Base-by-base conservation (phyloP, 169 alveolate species). In the Cytauxzoon felis region DNA sequence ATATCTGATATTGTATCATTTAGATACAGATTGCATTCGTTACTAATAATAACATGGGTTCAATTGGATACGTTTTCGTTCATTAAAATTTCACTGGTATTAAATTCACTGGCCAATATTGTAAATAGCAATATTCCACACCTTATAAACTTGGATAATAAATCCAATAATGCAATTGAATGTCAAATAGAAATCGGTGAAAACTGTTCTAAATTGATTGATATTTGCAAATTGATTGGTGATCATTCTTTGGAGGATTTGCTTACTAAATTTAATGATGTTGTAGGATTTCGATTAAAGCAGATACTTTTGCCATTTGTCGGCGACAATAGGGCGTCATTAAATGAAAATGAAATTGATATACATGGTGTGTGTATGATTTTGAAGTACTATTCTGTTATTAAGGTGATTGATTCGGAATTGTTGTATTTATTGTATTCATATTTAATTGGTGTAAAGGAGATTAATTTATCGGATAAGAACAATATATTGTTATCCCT, bases 281-380 rank as follows among this genome's bases (percentile, higher is more conserved):
- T 38, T n/a, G 13, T 38, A 38, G 45, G 13, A n/a, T 38, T n/a
- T 13, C 45, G 13, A 13, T 38, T 38, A n/a, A 38, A 38, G 13
- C 13, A 13, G 45, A 13, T 38, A 38, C 45, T 38, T 13, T 38
- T 38, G 13, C 45, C 13, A 13, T 13, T 13, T 38, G 13, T 38
- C 13, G 13, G 13, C 45, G 19, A 38, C 45, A 38, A 38, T 13
- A 38, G 13, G 13, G 45, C 13, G 45, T n/a, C 13, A 13, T 38
- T 38, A 38, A 38, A 38, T 13, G 45, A 38, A 13, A n/a, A n/a
- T 13, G 45, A 38, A 38, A 38, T 56, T 11, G 78, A 66, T 54
- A 47, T 33, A n/a, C 78, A 66, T 42, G 43, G 78, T 59, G 43
- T 66, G 42, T 66, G 78, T 23, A 33, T 66, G 78, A 13, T 66